These are phyloP conservation scores for Magnusiomyces ingens DNA, from an alignment of 1,139 yeast species.

Conservation along the genomic window DNA sequence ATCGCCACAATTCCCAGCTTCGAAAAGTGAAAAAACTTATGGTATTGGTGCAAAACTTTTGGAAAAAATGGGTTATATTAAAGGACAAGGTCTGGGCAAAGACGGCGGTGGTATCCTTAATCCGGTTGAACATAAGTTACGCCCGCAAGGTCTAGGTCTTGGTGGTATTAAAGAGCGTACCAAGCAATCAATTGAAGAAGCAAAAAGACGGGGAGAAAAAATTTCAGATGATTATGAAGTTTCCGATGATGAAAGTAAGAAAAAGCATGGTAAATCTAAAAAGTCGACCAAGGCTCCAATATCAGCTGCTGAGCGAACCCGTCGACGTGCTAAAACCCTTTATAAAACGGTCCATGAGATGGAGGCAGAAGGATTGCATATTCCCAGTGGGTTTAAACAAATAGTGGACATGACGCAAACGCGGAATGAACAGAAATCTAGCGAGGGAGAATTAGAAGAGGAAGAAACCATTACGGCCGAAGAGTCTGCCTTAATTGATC, in stretches of 20 bases:
- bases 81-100: constrained; percentile 77
- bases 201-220: constrained; percentile 20
- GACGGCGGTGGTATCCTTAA: constrained; percentile 63
- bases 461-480: constrained; percentile 8
- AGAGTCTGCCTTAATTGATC: constrained; percentile 16
- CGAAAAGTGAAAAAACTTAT: constrained; percentile 33
- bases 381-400: constrained; percentile 34
- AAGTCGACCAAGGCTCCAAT: not conserved
- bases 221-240: constrained; percentile 16
- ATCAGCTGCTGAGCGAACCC: constrained; percentile 24
- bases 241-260: constrained; percentile 18
- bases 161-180: constrained; percentile 49
- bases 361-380: constrained; percentile 33
- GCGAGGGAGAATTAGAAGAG: constrained; percentile 5
- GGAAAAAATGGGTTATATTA: constrained; percentile 79
- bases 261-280: constrained; percentile 9
- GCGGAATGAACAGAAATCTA: constrained; percentile 3
- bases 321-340: constrained; percentile 22
- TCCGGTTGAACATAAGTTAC: constrained; percentile 64
- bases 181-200: constrained; percentile 20
- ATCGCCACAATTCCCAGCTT: not conserved
- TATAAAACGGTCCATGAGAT: constrained; percentile 37
- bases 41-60: constrained; percentile 83
- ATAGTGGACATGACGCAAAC: constrained; percentile 30
- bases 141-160: constrained; percentile 63